Conservation (phyloP, 306 rosid genomes). For the Geum urbanum region DNA sequence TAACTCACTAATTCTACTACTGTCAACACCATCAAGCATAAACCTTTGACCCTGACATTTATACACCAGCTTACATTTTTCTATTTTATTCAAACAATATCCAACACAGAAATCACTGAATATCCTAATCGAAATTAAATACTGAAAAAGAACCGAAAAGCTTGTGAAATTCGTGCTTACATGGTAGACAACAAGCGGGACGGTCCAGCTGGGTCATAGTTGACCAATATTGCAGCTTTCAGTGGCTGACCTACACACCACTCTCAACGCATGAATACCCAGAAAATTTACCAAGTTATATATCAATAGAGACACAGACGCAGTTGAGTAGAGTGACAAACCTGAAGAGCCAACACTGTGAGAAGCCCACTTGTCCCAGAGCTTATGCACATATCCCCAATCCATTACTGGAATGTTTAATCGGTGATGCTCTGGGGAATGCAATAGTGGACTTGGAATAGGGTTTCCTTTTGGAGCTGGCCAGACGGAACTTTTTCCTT, state of each 20-base stretch:
- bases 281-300: background rate
- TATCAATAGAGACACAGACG: background rate
- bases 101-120: too few relatives aligned
- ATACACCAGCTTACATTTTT: too few relatives aligned
- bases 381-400: slow-evolving; percentile 54
- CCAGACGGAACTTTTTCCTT: too few relatives aligned
- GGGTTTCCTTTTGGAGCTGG: too few relatives aligned
- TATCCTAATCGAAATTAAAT: too few relatives aligned
- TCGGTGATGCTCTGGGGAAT: too few relatives aligned
- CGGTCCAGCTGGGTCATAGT: slow-evolving; percentile 62
- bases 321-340: background rate
- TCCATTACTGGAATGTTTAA: slow-evolving; percentile 37
- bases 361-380: slow-evolving; percentile 78
- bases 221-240: slow-evolving; percentile 57
- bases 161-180: slow-evolving; percentile 31
- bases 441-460: too few relatives aligned
- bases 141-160: background rate
- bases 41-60: too few relatives aligned
- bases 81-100: too few relatives aligned
- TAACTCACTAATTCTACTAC: too few relatives aligned
- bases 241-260: slow-evolving; percentile 38
- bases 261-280: slow-evolving; percentile 6
- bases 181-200: slow-evolving; percentile 62
- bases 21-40: too few relatives aligned
- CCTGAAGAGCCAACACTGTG: slow-evolving; percentile 53